Base-by-base conservation (phyloP, 805 yeast genomes). In the Yarrowia keelungensis region DNA sequence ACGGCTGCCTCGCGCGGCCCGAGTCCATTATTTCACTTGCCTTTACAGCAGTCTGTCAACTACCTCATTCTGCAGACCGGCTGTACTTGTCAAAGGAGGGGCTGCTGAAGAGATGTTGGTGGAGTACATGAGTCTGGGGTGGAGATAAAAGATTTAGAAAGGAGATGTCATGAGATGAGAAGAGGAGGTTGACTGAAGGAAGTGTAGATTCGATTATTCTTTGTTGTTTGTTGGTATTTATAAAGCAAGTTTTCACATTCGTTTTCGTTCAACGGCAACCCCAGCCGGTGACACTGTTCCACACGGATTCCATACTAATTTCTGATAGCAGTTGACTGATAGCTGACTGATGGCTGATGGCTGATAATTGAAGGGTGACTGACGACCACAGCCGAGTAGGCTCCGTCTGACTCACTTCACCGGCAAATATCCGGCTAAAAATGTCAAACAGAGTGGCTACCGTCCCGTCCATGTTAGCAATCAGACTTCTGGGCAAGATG, bases 71-170 rank as follows among this genome's bases (percentile, higher is more conserved):
- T 47, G 35, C 51, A 47, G 35, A 8, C 32, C 2, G 51, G 36
- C 51, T 47, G 36, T 14, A 26, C 51, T 47, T 47, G 51, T 47
- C 51, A 47, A 36, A 47, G 2, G 8, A 26, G 36, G 51, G 10
- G 16, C 7, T 26, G 7, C 32, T 26, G 32, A 5, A 9, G 16
- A 14, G 3, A 2, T 22, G 50, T 9, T 12, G 50, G 32, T 5
- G 35, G 11, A 46, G 19, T 19, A 19, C n/a, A 22, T 46, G 16
- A 4, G 1, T 9, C 32, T 45, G 12, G 47, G 47, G 47, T 45
- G 47, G 47, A 45, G 47, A 26, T 3, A 26, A 5, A 5, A 26
- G 32, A 26, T 26, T 5, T 26, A 26, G 32, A 3, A 26, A 5
- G 7, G 32, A 26, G 7, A 26, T 26, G 32, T 26, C 32, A 26